Conservation (phyloP, 2,329 filamentous ascomycete genomes). For the Trichoderma gracile region DNA sequence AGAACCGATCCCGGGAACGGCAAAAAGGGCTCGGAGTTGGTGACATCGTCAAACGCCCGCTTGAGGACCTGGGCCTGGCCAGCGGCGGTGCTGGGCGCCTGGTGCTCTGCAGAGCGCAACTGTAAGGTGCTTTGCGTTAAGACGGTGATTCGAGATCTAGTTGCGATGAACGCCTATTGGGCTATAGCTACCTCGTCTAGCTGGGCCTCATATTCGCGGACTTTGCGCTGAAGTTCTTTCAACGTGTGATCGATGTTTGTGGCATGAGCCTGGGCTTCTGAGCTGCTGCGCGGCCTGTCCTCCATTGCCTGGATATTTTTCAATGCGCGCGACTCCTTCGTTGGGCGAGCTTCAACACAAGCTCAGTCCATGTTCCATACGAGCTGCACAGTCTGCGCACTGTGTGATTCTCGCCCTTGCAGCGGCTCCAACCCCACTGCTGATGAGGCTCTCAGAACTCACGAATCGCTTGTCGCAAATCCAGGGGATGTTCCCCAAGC, state of each 20-base stretch:
- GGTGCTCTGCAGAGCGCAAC: slow-evolving; percentile 35
- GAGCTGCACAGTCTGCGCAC: neutral
- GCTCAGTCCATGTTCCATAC: neutral
- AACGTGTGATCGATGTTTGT: slow-evolving; percentile 66
- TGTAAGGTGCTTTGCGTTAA: slow-evolving; percentile 25
- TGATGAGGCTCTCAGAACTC: neutral
- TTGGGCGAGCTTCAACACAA: neutral
- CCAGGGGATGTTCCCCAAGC: neutral
- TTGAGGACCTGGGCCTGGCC: slow-evolving; percentile 52
- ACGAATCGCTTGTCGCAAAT: too few species aligned
- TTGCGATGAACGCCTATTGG: neutral
- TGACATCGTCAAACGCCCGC: slow-evolving; percentile 65
- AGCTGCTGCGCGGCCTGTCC: slow-evolving; percentile 30
- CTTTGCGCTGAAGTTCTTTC: slow-evolving; percentile 61
- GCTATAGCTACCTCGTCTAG: slow-evolving; percentile 47
- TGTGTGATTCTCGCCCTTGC: neutral
- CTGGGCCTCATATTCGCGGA: slow-evolving; percentile 55
- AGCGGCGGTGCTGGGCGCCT: slow-evolving; percentile 34
- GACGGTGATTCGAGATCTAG: neutral
- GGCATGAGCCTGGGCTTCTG: slow-evolving; percentile 37
- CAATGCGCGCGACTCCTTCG: neutral
- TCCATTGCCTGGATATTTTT: slow-evolving; percentile 28
- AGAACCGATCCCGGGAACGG: slow-evolving; percentile 67
- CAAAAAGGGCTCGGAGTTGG: slow-evolving; percentile 62
- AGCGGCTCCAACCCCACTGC: neutral